These are phyloP conservation scores for Cercophora newfieldiana DNA, from an alignment of 495 filamentous ascomycete genomes.

Conservation along the genomic window DNA sequence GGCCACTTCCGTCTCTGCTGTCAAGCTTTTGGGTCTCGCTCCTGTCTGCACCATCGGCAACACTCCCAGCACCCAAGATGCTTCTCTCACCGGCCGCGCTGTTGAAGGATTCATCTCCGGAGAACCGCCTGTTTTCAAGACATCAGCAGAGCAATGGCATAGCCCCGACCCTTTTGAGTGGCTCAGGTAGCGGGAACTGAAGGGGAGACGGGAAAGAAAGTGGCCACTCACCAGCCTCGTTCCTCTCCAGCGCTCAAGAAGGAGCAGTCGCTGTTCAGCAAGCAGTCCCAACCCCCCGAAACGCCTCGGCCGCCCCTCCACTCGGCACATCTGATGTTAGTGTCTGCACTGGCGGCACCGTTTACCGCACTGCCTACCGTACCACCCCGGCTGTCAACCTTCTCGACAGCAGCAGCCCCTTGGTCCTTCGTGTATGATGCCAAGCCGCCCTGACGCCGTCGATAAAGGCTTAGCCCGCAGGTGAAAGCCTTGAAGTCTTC, in stretches of 20 bases:
- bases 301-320: conserved; percentile 71
- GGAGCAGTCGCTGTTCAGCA: conserved; percentile 81
- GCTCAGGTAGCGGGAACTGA: background rate
- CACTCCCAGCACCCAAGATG: conserved; percentile 35
- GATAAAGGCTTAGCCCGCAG: conserved; percentile 67
- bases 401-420: background rate
- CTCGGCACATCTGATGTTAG: conserved; percentile 30
- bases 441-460: conserved; percentile 21
- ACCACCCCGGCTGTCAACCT: background rate
- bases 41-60: conserved; percentile 29
- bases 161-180: background rate
- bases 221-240: conserved; percentile 73
- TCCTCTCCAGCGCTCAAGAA: conserved; percentile 73
- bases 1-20: background rate
- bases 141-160: background rate
- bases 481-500: conserved; percentile 90
- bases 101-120: conserved; percentile 70
- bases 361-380: background rate
- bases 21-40: background rate
- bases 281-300: conserved; percentile 77
- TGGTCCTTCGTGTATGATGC: background rate
- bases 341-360: conserved; percentile 32
- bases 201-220: conserved; percentile 17
- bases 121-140: conserved; percentile 60
- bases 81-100: conserved; percentile 12